phyloP scores from a whole-genome alignment of 306 rosid species.

The Macrotyloma uniflorum region DNA sequence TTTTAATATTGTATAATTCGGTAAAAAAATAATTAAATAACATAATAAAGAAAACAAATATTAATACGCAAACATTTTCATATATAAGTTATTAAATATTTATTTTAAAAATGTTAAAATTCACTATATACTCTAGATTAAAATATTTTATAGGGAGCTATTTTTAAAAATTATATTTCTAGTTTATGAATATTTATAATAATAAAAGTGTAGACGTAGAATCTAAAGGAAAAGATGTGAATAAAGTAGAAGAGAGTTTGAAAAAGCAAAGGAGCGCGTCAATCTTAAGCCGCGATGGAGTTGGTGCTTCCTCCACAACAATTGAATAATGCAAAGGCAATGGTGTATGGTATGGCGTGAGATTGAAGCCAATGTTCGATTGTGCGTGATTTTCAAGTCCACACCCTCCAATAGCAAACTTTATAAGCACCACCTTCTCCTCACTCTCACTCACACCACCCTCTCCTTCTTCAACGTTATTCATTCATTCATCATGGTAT shows the following conservation, averaged over 20 bases:
- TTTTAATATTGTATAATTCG: not conserved
- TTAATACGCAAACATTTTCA: too few species aligned
- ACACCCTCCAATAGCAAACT: conserved; percentile 18
- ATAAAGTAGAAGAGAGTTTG: not conserved
- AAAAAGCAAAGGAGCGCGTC: conserved; percentile 36
- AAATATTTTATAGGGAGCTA: too few species aligned
- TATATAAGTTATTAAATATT: too few species aligned
- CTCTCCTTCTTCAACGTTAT: not conserved
- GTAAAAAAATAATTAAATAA: not conserved
- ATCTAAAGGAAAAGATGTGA: too few species aligned
- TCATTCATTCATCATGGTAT: conserved; percentile 15
- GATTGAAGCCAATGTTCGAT: conserved; percentile 17
- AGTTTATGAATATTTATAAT: too few species aligned
- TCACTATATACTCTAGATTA: too few species aligned
- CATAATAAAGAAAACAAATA: too few species aligned
- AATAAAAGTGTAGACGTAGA: too few species aligned
- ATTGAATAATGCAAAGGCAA: not conserved
- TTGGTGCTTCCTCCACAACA: not conserved
- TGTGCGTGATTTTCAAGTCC: conserved; percentile 41
- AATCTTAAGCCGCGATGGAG: conserved; percentile 35
- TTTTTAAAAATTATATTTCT: too few species aligned
- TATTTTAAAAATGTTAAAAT: too few species aligned
- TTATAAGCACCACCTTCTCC: conserved; percentile 9
- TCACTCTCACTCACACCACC: not conserved
- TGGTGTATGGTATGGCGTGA: conserved; percentile 3